Percentiles rank a stretch among this genome's conserved stretches.
phyloP scores from a whole-genome alignment of 140 eudicot species.

The Erigeron philadelphicus region DNA sequence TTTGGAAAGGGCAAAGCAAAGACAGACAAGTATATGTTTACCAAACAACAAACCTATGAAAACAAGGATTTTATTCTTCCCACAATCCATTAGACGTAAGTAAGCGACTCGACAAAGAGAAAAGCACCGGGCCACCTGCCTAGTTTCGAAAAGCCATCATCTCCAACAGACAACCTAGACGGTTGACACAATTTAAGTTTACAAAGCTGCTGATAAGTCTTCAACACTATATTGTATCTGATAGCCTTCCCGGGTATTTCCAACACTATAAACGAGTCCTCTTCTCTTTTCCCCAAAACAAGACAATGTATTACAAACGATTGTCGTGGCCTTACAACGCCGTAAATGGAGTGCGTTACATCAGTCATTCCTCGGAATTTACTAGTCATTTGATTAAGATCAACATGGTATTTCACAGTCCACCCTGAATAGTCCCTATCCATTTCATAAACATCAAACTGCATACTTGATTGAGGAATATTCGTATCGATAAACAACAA shows the following conservation, averaged over 20 bases:
- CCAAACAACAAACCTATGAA: conserved; percentile 14
- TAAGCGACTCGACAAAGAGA: conserved; percentile 39
- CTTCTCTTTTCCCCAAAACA: conserved; percentile 32
- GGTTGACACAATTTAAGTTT: conserved; percentile 21
- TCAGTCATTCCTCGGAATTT: conserved; percentile 14
- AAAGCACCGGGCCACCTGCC: conserved; percentile 39
- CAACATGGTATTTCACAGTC: conserved; percentile 35
- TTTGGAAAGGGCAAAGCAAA: background rate
- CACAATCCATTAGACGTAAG: conserved; percentile 25
- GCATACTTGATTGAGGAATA: conserved; percentile 2
- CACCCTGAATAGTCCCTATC: conserved; percentile 34
- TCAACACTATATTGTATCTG: conserved; percentile 28
- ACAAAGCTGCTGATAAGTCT: conserved; percentile 30
- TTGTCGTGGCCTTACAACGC: background rate
- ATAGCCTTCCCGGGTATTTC: conserved; percentile 41
- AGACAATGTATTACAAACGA: conserved; percentile 29
- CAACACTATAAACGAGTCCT: conserved; percentile 39
- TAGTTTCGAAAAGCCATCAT: conserved; percentile 34
- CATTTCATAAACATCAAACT: conserved; percentile 31
- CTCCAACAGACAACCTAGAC: conserved; percentile 16
- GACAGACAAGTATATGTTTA: conserved; percentile 4
- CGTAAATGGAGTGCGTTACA: background rate
- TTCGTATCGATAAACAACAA: conserved; percentile 30
- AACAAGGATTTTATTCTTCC: conserved; percentile 3
- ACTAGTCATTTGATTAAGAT: conserved; percentile 17